Conservation (phyloP, 108 stramenopile species). For the Chaetoceros tenuissimus region DNA sequence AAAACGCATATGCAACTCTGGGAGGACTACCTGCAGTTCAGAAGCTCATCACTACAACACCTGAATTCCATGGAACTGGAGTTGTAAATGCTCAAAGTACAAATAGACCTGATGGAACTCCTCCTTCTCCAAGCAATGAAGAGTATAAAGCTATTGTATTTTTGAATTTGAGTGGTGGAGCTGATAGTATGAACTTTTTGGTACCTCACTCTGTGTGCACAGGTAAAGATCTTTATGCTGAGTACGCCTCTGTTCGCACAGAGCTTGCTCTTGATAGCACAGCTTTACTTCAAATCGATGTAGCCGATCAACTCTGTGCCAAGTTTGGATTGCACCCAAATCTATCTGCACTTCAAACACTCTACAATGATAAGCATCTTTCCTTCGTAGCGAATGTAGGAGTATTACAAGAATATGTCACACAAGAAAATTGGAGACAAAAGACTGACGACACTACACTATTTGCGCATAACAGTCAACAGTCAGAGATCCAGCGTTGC, state of each 20-base stretch:
- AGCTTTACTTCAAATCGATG: too few species aligned
- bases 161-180: slow-evolving; percentile 22
- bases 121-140: slow-evolving; percentile 5
- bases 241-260: too few species aligned
- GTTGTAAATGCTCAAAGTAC: slow-evolving; percentile 9
- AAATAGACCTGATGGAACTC: slow-evolving; percentile 4
- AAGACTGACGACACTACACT: slow-evolving; percentile 23
- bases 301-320: slow-evolving; percentile 37
- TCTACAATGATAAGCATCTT: slow-evolving; percentile 55
- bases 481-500: too few species aligned
- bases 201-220: slow-evolving; percentile 21
- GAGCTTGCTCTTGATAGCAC: too few species aligned
- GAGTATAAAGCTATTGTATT: slow-evolving; percentile 33
- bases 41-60: slow-evolving; percentile 15
- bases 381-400: slow-evolving; percentile 62
- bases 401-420: slow-evolving; percentile 28
- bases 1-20: slow-evolving; percentile 7
- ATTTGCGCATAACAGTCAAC: too few species aligned
- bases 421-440: slow-evolving; percentile 35
- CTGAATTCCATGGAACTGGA: slow-evolving; percentile 34
- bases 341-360: slow-evolving; percentile 15
- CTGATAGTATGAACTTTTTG: slow-evolving; percentile 35
- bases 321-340: slow-evolving; percentile 45
- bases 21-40: slow-evolving; percentile 14
- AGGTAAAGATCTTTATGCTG: too few species aligned